phyloP scores from a whole-genome alignment of 148 eudicot species.

The Fagopyrum homotropicum region DNA sequence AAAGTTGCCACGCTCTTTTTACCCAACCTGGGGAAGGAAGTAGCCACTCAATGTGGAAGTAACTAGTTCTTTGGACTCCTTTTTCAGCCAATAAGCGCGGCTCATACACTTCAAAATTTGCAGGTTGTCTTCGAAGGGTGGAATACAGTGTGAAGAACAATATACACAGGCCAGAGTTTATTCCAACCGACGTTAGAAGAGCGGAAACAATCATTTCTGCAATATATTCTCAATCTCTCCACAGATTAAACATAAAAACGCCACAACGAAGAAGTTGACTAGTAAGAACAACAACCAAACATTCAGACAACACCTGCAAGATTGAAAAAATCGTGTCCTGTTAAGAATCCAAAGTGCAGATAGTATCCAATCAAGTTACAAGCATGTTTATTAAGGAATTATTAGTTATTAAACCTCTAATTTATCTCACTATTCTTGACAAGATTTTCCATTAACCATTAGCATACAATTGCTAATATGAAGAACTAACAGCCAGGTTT shows the following conservation, averaged over 20 bases:
- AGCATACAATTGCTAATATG: too few relatives aligned
- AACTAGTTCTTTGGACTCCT: slow-evolving; percentile 14
- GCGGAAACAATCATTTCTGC: slow-evolving; percentile 65
- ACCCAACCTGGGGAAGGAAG: slow-evolving; percentile 65
- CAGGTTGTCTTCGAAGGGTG: slow-evolving; percentile 58
- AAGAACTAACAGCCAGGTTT: too few relatives aligned
- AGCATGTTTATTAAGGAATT: neutral
- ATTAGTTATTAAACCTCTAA: neutral
- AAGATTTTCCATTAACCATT: too few relatives aligned
- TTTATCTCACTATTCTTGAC: neutral
- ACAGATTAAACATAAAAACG: slow-evolving; percentile 1
- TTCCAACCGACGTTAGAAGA: slow-evolving; percentile 71
- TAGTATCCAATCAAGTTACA: neutral
- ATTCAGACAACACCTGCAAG: neutral
- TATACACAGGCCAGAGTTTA: slow-evolving; percentile 58
- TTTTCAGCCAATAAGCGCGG: slow-evolving; percentile 53
- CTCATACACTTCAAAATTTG: slow-evolving; percentile 40
- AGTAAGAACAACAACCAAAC: neutral
- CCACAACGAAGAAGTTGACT: slow-evolving; percentile 19
- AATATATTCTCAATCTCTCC: slow-evolving; percentile 16
- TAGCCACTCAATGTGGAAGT: slow-evolving; percentile 30
- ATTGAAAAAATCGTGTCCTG: neutral
- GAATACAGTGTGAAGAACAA: slow-evolving; percentile 57
- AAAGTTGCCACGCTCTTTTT: slow-evolving; percentile 51
- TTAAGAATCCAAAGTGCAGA: neutral